Evolutionary conservation across 441 rosid genomes (phyloP), one percentile per base, ranked within the genome.

Genomic region (Eruca vesicaria): DNA sequence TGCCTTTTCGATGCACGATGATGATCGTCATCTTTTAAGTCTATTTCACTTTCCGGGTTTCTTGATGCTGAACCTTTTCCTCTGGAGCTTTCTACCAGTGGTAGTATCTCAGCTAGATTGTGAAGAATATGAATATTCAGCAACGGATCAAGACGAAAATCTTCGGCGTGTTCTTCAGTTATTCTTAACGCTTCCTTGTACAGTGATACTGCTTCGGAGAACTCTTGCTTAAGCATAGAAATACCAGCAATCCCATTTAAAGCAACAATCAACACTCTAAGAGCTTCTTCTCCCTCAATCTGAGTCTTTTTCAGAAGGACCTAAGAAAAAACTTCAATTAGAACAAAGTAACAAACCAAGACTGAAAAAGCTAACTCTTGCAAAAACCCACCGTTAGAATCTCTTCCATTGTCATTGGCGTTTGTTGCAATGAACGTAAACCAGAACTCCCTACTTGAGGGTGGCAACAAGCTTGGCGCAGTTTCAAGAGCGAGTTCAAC

Each of bases 381-480:
- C 52, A 21, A 78, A 77, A 78, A 78, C 83, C 7, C 74, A 91
- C 99, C 97, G 83, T 84, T 76, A 91, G 74, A 80, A 96, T 89
- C 82, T 96, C 98, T 74, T 90, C 97, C 99, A 96, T 96, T 20
- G 97, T 87, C 97, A 96, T 93, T 68, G 99, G 99, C 18, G 94
- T 79, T 68, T 96, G 98, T 66, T 93, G 99, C 84, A 93, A 76
- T 68, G 98, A 88, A 69, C 96, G 97, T 75, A 96, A 72, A 66
- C 99, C 98, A 69, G 92, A 93, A 77, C 97, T 93, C 80, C 99
- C 99, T 20, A 96, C 98, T 93, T 96, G 99, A 72, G 99, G 99
- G 78, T 96, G 98, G 84, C 99, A 96, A 79, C 99, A 96, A 79
- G 99, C 99, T 80, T 96, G 99, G 56, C 99, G 99, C 86, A 96